A percentile compares a stretch with the other conserved stretches of the same genome.
Conservation (phyloP, 305 asterid species). For the Fraxinus albicans region DNA sequence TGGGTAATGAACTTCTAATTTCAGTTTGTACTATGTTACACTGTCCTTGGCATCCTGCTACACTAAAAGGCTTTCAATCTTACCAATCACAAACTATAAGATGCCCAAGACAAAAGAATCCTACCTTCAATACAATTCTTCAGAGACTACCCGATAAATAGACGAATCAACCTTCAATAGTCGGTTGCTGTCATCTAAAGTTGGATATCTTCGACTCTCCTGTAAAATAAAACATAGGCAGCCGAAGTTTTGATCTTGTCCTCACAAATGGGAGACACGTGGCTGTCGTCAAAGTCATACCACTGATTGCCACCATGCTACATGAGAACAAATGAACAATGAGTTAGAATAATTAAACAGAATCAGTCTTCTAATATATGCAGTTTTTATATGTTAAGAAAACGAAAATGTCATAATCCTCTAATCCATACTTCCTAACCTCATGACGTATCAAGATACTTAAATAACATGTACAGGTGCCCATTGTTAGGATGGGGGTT, state of each 20-base stretch:
- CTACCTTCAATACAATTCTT: slow-evolving; percentile 22
- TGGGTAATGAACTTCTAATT: slow-evolving; percentile 27
- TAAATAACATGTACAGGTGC: background rate
- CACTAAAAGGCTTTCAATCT: slow-evolving; percentile 29
- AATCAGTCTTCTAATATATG: background rate
- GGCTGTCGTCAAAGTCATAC: slow-evolving; percentile 93
- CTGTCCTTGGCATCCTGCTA: slow-evolving; percentile 36
- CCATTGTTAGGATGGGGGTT: background rate
- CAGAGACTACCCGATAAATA: slow-evolving; percentile 24
- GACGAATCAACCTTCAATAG: slow-evolving; percentile 24
- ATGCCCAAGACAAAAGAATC: slow-evolving; percentile 45
- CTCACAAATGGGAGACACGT: slow-evolving; percentile 64
- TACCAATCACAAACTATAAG: slow-evolving; percentile 29
- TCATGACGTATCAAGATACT: background rate
- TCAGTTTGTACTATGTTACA: slow-evolving; percentile 37
- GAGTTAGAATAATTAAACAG: slow-evolving; percentile 5
- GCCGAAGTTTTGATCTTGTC: slow-evolving; percentile 93
- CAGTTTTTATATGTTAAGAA: background rate
- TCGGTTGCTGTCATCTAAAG: slow-evolving; percentile 31
- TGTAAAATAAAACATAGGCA: slow-evolving; percentile 84
- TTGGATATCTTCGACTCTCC: slow-evolving; percentile 66
- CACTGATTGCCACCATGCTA: slow-evolving; percentile 86
- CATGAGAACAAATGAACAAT: slow-evolving; percentile 20
- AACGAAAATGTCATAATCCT: slow-evolving; percentile 4
- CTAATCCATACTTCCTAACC: background rate